Evolutionary conservation across 2,329 filamentous ascomycete genomes (phyloP).

Genomic region (Pseudophaeomoniella oleicola): DNA sequence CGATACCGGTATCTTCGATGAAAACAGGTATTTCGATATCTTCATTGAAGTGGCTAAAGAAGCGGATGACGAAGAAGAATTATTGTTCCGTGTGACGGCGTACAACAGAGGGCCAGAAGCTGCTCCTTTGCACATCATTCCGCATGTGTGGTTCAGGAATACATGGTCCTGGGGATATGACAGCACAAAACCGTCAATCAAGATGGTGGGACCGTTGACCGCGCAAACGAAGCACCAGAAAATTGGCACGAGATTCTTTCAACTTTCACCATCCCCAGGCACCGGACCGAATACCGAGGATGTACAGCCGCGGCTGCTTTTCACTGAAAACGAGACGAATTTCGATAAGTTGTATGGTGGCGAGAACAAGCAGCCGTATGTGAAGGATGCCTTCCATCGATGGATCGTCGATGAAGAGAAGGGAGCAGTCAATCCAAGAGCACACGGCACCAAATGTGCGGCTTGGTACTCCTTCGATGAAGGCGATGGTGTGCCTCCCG

Average conservation of each 20-base stretch:
- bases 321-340: constrained; percentile 95
- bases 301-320: constrained; percentile 70
- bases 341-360: constrained; percentile 60
- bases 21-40: constrained; percentile 91
- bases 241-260: constrained; percentile 68
- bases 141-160: constrained; percentile 93
- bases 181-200: constrained; percentile 68
- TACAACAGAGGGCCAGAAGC: constrained; percentile 90
- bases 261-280: constrained; percentile 80
- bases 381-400: constrained; percentile 91
- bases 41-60: constrained; percentile 95
- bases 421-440: constrained; percentile 64
- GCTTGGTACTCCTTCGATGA: constrained; percentile 91
- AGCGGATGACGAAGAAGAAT: constrained; percentile 75
- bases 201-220: constrained; percentile 48
- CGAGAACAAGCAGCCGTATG: constrained; percentile 66
- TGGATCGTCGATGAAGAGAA: constrained; percentile 73
- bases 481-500: constrained; percentile 70
- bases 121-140: constrained; percentile 82
- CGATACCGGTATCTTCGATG: constrained; percentile 77
- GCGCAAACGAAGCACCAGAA: constrained; percentile 66
- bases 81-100: constrained; percentile 85
- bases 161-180: constrained; percentile 93
- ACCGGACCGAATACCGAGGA: constrained; percentile 66
- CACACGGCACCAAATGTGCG: constrained; percentile 72